Base-by-base conservation (phyloP, 2,329 filamentous ascomycete species). In the Boeremia lycopersici region DNA sequence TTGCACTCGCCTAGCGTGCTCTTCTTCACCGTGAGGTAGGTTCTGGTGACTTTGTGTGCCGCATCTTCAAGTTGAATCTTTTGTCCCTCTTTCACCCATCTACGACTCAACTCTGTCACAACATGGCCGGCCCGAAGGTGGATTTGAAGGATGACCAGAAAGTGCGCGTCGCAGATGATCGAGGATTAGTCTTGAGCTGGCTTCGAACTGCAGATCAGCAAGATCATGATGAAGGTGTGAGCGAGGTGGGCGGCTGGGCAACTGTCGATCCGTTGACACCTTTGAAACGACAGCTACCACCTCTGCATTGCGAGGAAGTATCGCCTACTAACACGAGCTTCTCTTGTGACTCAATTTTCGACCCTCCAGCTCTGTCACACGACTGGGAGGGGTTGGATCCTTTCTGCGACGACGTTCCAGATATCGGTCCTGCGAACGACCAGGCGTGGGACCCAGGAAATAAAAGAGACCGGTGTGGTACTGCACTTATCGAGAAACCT, bases 241-340 rank as follows among this genome's bases (percentile, higher is more conserved):
- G 17, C 12, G 36, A 55, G 8, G 6, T 36, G 5, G 35, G 25
- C 12, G 26, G 42, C 2, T 1, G 3, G 1, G 1, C 15, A 4
- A 5, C 15, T 13, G 9, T 15, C 2, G 15, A 36, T 1, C 17
- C 30, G 15, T 10, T 7, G 6, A 55, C 52, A 11, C 52, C 52
- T 11, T 30, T 13, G 4, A 36, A 35, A 17, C 41, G 13, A n/a
- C 6, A 11, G 1, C 6, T 0, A 1, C n/a, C 15, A 4, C 6
- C 11, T 7, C 9, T 13, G 1, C 29, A 9, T 13, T 46, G 41
- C 12, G 36, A 31, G 1, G 41, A 50, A 12, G 2, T 29, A 4
- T 55, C 52, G 17, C 52, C 52, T 3, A 55, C 52, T 5, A 43
- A 36, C 19, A 47, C 52, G 2, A 46, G 13, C 26, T 55, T 50